Conservation (phyloP, 345 rosid species). For the Rubroshorea leprosula region DNA sequence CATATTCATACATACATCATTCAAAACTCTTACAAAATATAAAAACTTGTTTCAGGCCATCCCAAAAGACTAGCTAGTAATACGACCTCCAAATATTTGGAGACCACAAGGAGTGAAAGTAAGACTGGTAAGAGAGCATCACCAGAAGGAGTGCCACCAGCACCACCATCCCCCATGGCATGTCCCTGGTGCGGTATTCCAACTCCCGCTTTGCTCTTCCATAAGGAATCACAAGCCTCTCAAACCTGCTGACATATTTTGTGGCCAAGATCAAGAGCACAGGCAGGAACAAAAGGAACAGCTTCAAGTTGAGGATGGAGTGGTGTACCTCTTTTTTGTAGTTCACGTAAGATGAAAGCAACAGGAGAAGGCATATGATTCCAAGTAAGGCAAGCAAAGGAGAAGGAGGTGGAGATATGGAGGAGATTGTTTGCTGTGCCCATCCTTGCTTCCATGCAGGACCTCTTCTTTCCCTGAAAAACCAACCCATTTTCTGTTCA, state of each 20-base stretch:
- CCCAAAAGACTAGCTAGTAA: neutral
- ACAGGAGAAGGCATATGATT: slow-evolving; percentile 47
- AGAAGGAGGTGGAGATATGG: slow-evolving; percentile 59
- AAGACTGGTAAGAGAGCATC: slow-evolving; percentile 59
- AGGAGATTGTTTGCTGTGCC: slow-evolving; percentile 41
- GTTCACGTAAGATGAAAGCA: slow-evolving; percentile 43
- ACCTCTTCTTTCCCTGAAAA: slow-evolving; percentile 52
- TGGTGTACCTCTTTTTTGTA: slow-evolving; percentile 46
- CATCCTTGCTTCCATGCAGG: slow-evolving; percentile 66
- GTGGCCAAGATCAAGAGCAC: slow-evolving; percentile 45
- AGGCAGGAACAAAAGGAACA: slow-evolving; percentile 53
- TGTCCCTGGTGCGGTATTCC: slow-evolving; percentile 21
- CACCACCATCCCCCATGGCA: slow-evolving; percentile 57
- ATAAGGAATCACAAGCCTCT: slow-evolving; percentile 24
- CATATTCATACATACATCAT: neutral
- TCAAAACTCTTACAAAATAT: neutral
- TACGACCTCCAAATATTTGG: slow-evolving; percentile 32
- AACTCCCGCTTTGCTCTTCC: slow-evolving; percentile 22
- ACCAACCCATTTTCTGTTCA: slow-evolving; percentile 43
- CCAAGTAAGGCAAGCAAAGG: slow-evolving; percentile 42
- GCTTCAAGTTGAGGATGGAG: slow-evolving; percentile 38
- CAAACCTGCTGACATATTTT: slow-evolving; percentile 22
- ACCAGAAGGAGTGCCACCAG: slow-evolving; percentile 47
- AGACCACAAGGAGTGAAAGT: slow-evolving; percentile 57
- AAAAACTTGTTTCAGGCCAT: neutral